phyloP scores from a whole-genome alignment of 1,284 basidiomycete genomes.

The Bjerkandera adusta region DNA sequence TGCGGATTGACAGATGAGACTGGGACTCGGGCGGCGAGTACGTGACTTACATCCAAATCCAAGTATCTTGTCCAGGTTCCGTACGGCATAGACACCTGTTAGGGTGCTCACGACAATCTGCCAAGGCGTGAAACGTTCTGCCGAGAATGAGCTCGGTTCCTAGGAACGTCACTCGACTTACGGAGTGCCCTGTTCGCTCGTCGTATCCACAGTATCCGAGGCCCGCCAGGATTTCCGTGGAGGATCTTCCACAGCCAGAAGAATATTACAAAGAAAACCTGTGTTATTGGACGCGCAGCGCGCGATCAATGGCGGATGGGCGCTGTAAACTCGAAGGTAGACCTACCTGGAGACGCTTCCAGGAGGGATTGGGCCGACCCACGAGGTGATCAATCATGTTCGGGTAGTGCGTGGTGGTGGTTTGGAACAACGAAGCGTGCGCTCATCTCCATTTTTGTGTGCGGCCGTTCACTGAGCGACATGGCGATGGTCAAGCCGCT shows the following conservation, averaged over 20 bases:
- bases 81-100: slow-evolving; percentile 81
- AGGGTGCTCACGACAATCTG: slow-evolving; percentile 87
- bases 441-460: background rate
- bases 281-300: slow-evolving; percentile 9
- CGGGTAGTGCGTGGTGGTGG: slow-evolving; percentile 12
- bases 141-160: background rate
- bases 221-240: slow-evolving; percentile 66
- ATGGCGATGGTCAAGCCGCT: slow-evolving; percentile 7
- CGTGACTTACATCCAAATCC: slow-evolving; percentile 74
- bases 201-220: slow-evolving; percentile 62
- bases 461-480: background rate
- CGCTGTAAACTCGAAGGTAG: background rate
- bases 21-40: slow-evolving; percentile 1
- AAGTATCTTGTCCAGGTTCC: slow-evolving; percentile 86
- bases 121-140: slow-evolving; percentile 91
- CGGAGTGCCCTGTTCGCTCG: slow-evolving; percentile 57
- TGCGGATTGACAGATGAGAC: slow-evolving; percentile 6
- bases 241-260: slow-evolving; percentile 88
- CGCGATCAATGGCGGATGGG: background rate
- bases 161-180: slow-evolving; percentile 35
- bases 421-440: slow-evolving; percentile 3
- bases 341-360: slow-evolving; percentile 36
- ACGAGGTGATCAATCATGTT: slow-evolving; percentile 39
- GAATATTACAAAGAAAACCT: slow-evolving; percentile 85
- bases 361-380: slow-evolving; percentile 36